Conservation (phyloP, 225 moss, liverwort and hornwort genomes). For the Lunularia cruciata region DNA sequence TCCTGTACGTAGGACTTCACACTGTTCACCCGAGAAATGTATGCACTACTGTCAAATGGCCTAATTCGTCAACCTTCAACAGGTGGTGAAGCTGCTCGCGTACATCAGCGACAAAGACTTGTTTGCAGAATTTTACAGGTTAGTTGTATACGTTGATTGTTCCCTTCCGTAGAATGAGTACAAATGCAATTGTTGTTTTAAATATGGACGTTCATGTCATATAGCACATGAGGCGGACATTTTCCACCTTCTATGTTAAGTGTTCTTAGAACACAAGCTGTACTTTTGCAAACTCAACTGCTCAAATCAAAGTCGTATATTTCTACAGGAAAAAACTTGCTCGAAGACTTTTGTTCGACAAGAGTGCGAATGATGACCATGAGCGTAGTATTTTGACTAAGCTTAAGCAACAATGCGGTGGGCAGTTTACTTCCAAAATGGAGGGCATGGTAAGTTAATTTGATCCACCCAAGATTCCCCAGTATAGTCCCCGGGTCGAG, state of each 20-base stretch:
- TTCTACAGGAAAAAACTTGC: conserved; percentile 84
- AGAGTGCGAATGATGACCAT: conserved; percentile 97
- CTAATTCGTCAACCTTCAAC: conserved; percentile 7
- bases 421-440: conserved; percentile 98
- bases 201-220: no score
- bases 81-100: conserved; percentile 98
- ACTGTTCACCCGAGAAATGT: not conserved
- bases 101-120: conserved; percentile 98
- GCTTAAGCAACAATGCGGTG: conserved; percentile 98
- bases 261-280: no score
- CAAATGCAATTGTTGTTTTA: no score
- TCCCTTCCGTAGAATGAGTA: no score
- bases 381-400: conserved; percentile 98
- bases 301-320: no score
- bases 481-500: no score
- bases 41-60: not conserved
- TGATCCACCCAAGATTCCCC: no score
- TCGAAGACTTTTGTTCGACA: conserved; percentile 88
- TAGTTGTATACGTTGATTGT: not conserved
- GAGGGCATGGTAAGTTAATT: conserved; percentile 78
- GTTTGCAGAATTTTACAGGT: conserved; percentile 99
- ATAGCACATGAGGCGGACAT: no score
- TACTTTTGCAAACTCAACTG: no score
- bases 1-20: not conserved
- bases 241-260: no score